Evolutionary conservation across 768 basidiomycete species (phyloP).

Genomic region (Boletus tylopilopsis): DNA sequence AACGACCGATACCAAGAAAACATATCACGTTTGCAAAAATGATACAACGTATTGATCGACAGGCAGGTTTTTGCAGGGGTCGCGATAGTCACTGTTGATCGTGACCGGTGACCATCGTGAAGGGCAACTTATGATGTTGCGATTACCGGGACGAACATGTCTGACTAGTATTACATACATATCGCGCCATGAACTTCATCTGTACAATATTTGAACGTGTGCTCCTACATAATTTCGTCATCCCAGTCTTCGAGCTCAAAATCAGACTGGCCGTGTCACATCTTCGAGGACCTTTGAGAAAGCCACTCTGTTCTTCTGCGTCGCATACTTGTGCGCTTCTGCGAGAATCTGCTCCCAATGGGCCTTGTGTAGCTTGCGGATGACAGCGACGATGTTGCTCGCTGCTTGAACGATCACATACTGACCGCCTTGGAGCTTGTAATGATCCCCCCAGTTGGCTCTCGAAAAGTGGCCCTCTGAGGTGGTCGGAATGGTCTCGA

Average conservation of each 20-base stretch:
- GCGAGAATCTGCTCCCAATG: background rate
- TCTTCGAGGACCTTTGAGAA: background rate
- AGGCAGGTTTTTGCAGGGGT: no score
- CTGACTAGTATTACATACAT: no score
- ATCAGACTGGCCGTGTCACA: background rate
- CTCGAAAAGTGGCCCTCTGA: background rate
- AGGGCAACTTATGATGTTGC: no score
- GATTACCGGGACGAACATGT: no score
- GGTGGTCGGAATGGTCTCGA: background rate
- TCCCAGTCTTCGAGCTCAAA: slow-evolving; percentile 4
- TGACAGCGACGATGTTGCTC: background rate
- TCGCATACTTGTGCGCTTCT: background rate
- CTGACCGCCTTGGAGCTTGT: background rate
- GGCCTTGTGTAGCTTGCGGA: background rate
- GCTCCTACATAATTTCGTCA: no score
- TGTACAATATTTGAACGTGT: no score
- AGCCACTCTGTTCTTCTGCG: background rate
- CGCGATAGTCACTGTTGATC: no score
- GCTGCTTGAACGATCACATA: background rate
- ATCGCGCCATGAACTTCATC: no score
- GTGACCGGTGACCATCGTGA: no score
- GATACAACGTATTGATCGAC: no score
- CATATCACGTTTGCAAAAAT: no score
- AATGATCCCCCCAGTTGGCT: slow-evolving; percentile 2
- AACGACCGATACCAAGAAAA: no score